Evolutionary conservation across 2,329 filamentous ascomycete genomes (phyloP).

Genomic region (Albophoma yamanashiensis): DNA sequence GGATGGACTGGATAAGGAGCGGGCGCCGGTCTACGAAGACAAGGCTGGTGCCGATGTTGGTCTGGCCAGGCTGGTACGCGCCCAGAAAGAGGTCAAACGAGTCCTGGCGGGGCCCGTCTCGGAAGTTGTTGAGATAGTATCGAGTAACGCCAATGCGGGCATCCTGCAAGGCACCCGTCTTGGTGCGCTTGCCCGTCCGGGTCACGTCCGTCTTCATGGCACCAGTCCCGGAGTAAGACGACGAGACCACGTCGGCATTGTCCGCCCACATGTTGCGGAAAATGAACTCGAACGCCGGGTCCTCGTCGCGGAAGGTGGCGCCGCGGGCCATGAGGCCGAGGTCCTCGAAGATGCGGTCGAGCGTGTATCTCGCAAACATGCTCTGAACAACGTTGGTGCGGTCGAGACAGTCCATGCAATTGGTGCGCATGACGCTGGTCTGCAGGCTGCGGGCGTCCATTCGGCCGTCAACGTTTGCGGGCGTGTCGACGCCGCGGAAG

Average conservation of each 20-base stretch:
- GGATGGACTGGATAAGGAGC: conserved; percentile 81
- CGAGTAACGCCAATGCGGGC: conserved; percentile 78
- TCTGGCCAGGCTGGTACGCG: conserved; percentile 64
- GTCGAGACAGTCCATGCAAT: conserved; percentile 99
- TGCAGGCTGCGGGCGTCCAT: conserved; percentile 75
- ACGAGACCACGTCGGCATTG: conserved; percentile 91
- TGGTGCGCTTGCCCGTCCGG: conserved; percentile 82
- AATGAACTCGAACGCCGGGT: conserved; percentile 72
- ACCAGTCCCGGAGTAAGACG: conserved; percentile 88
- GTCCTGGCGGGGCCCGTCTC: conserved; percentile 88
- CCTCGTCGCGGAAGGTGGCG: conserved; percentile 64
- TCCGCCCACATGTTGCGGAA: conserved; percentile 99
- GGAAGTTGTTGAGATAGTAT: conserved; percentile 90
- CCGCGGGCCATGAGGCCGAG: conserved; percentile 68
- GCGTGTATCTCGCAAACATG: conserved; percentile 82
- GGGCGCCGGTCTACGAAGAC: conserved; percentile 81
- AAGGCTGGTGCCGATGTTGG: conserved; percentile 57
- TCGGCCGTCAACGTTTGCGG: conserved; percentile 55
- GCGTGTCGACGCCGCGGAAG: conserved; percentile 84
- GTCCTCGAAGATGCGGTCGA: conserved; percentile 83
- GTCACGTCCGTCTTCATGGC: conserved; percentile 98
- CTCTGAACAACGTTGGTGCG: conserved; percentile 97
- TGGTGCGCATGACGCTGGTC: conserved; percentile 86
- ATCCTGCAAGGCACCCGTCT: conserved; percentile 75
- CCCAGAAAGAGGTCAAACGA: conserved; percentile 92